Evolutionary conservation across 2,329 filamentous ascomycete genomes (phyloP).

Genomic region (Penicillium sp.): DNA sequence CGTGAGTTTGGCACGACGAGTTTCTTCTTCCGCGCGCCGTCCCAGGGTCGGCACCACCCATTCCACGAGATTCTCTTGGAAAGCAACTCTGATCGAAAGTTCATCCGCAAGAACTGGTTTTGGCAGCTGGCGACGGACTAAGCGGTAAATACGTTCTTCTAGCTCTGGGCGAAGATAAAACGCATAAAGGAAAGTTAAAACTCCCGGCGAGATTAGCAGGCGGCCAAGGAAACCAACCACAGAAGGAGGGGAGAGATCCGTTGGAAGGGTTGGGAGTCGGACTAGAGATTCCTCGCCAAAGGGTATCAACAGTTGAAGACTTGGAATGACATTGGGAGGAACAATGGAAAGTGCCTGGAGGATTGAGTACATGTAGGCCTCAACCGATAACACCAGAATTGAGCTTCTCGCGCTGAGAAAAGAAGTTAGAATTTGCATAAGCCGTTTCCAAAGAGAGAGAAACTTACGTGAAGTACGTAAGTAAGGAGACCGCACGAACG

Average conservation of each 20-base stretch:
- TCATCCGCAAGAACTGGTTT: conserved; percentile 46
- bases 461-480: conserved; percentile 36
- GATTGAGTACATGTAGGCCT: conserved; percentile 48
- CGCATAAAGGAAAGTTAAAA: conserved; percentile 40
- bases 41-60: conserved; percentile 48
- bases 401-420: conserved; percentile 36
- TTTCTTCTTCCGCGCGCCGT: conserved; percentile 46
- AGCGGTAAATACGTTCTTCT: conserved; percentile 45
- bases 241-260: conserved; percentile 31
- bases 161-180: conserved; percentile 41
- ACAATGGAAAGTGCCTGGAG: conserved; percentile 49
- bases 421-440: background rate
- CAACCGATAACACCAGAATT: conserved; percentile 44
- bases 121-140: conserved; percentile 46
- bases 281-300: conserved; percentile 41
- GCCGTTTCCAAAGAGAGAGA: background rate
- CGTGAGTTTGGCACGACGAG: conserved; percentile 40
- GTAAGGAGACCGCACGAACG: conserved; percentile 32
- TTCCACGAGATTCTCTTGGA: conserved; percentile 49
- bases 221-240: conserved; percentile 31
- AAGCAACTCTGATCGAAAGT: conserved; percentile 46
- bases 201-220: conserved; percentile 41
- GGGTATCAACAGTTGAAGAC: conserved; percentile 39
- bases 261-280: conserved; percentile 35
- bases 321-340: conserved; percentile 37